These are phyloP conservation scores for Carex kokanica DNA, from an alignment of 176 grass and related monocot genomes.

Conservation along the genomic window DNA sequence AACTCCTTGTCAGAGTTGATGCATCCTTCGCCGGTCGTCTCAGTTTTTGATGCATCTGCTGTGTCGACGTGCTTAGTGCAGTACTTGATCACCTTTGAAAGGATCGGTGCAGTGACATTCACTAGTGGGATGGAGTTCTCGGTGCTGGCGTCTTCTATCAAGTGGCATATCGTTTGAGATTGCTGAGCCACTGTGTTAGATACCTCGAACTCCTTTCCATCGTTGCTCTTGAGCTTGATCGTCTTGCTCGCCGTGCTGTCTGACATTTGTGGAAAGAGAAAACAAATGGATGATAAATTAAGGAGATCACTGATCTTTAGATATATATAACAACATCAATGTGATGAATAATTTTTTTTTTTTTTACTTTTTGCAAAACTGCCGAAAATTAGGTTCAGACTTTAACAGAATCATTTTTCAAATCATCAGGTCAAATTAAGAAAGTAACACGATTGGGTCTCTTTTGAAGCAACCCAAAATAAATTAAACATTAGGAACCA, in stretches of 20 bases:
- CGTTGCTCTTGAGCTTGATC: constrained; percentile 31
- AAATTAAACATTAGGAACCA: no score
- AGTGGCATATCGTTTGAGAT: constrained; percentile 19
- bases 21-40: no score
- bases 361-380: no score
- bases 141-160: constrained; percentile 21
- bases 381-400: no score
- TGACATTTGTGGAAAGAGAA: not conserved
- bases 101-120: not conserved
- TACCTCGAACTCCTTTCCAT: constrained; percentile 30
- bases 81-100: constrained; percentile 29
- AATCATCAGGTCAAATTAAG: no score
- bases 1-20: not conserved
- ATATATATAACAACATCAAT: no score
- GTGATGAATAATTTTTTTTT: no score
- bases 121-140: constrained; percentile 5
- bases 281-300: not conserved
- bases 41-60: not conserved
- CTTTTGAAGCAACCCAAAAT: no score
- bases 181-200: constrained; percentile 15
- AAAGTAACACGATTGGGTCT: no score
- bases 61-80: constrained; percentile 18
- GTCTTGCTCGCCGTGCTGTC: not conserved
- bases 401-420: no score
- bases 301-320: no score